These are phyloP conservation scores for Mycosphaerella arachidis DNA, from an alignment of 2,329 filamentous ascomycete species.

Conservation along the genomic window DNA sequence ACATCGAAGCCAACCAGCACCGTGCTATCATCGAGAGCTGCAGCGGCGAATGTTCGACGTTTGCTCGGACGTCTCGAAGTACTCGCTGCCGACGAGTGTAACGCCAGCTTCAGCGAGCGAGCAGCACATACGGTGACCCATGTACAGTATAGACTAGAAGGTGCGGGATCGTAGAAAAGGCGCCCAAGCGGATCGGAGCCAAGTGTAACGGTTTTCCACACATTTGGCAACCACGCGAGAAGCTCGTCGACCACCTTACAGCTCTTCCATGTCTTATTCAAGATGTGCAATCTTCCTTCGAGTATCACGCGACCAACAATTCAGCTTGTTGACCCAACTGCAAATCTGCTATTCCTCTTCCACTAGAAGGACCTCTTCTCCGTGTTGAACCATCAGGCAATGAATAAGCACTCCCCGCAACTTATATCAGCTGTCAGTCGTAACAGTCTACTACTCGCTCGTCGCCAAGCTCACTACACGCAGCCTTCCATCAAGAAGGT, in stretches of 20 bases:
- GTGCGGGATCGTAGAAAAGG: no score
- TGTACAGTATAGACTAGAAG: no score
- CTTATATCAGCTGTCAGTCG: conserved; percentile 78
- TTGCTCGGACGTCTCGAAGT: no score
- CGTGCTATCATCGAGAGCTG: no score
- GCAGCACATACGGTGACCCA: no score
- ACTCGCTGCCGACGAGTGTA: no score
- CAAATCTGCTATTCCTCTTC: neutral
- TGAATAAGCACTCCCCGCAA: neutral
- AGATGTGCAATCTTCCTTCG: neutral
- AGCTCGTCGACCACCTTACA: neutral
- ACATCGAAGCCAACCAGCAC: no score
- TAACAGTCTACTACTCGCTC: conserved; percentile 84
- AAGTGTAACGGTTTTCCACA: no score
- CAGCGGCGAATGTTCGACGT: no score
- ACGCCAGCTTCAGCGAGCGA: no score
- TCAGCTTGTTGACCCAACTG: neutral
- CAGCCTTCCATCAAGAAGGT: conserved; percentile 88
- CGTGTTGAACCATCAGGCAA: neutral
- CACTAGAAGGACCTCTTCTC: neutral
- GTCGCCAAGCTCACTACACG: conserved; percentile 80
- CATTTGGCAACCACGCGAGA: neutral
- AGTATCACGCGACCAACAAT: neutral
- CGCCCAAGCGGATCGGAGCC: no score
- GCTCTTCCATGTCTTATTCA: neutral